Evolutionary conservation across 2,329 filamentous ascomycete species (phyloP), one percentile per base, ranked within the genome.

Genomic region (Aspergillus ibericus): DNA sequence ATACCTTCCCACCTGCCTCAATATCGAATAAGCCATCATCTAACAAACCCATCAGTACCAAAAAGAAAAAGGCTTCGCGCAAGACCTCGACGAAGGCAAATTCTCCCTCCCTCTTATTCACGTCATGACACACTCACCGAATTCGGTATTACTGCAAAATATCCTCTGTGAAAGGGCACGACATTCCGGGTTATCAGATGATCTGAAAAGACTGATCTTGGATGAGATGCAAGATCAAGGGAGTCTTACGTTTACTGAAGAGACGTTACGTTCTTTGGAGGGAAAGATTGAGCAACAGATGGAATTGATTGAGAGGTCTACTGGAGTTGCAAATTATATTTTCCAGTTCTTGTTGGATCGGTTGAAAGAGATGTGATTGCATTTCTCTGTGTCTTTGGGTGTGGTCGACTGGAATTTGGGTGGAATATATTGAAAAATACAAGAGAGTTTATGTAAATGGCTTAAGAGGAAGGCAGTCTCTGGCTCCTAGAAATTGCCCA

Each of bases 31-130:
- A 10, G 2, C 0, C 9, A 20, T 0, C 8, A 0, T 42, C 38
- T 42, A 20, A 42, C 38, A 15, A 0, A 2, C 12, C 1, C 13
- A 15, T 9, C 13, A 38, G 49, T 52, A 52, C 20, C 29, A 52
- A 36, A 35, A 52, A 38, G 25, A 52, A 52, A 52, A 52, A n/a
- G 49, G 49, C 3, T 52, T 52, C 2, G 53, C 27, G 5, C 18
- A 35, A 36, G 29, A 55, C n/a, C 53, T 38, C 18, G 49, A 52
- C 15, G 32, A 35, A 35, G 32, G 49, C 16, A 52, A 52, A 35
- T 16, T 35, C 2, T 35, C 49, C 5, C 27, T 52, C 4, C 49
- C 49, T 0, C 9, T 52, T 3, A 52, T 52, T 2, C 49, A 27
- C 22, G 16, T 52, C 9, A 9, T 52, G 15, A 52, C 49, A 5